Conservation (phyloP, 176 grass and related monocot species). For the Zoysia pacifica region DNA sequence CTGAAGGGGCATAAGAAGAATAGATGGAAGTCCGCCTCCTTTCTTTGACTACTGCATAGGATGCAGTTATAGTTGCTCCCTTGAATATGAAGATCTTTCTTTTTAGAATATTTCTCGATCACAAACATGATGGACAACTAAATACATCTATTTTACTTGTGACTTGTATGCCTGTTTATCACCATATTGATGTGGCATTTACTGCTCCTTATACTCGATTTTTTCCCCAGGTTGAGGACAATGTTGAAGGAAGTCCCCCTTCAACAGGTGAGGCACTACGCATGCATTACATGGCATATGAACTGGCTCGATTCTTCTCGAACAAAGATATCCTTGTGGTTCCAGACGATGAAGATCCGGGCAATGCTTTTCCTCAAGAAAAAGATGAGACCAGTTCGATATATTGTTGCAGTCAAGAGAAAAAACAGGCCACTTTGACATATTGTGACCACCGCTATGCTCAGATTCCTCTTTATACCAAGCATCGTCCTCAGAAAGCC, state of each 20-base stretch:
- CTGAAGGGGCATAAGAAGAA: too few relatives aligned
- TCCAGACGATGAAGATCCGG: background rate
- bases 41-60: too few relatives aligned
- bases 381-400: background rate
- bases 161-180: too few relatives aligned
- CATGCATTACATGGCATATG: constrained; percentile 15
- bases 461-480: background rate
- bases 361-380: background rate
- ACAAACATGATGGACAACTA: too few relatives aligned
- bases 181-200: too few relatives aligned
- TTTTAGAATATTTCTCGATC: too few relatives aligned
- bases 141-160: too few relatives aligned
- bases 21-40: too few relatives aligned
- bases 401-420: constrained; percentile 14
- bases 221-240: background rate
- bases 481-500: background rate
- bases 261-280: constrained; percentile 5
- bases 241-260: background rate
- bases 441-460: constrained; percentile 1
- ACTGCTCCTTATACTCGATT: too few relatives aligned
- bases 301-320: constrained; percentile 15
- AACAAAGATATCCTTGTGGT: constrained; percentile 21
- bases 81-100: too few relatives aligned
- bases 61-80: too few relatives aligned
- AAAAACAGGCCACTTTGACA: background rate